Base-by-base conservation (phyloP, 202 grass and related monocot genomes). In the Hordeum pubiflorum region DNA sequence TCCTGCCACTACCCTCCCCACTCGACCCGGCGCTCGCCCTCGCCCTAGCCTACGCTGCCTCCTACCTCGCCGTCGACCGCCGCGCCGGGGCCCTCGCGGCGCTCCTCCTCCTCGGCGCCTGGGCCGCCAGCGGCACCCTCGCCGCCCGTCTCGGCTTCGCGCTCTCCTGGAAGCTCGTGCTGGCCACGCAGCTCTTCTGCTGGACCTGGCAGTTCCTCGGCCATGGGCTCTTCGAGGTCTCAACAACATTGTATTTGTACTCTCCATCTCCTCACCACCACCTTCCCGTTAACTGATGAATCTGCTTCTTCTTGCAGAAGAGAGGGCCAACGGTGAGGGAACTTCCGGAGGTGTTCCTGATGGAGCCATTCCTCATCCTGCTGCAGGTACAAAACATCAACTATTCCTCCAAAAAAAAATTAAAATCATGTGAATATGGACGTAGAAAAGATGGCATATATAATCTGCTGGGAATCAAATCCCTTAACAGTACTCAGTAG, bases 321-420 rank as follows among this genome's bases (percentile, higher is more conserved):
- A 90, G 81, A 61, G 90, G 90, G 44, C 92, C 92, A 13, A 81
- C 78, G 6, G 52, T 90, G 29, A 82, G 77, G 26, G 89, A 98
- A 4, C 84, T 98, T 52, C 86, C 89, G 2, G 79, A 85, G 82
- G 89, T 93, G 80, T 91, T 95, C 69, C 40, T 95, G 76, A 91
- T 98, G 95, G 90, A 93, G 27, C 92, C 95, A 63, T 98, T 98
- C 86, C 91, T 94, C 68, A 89, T 98, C 86, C 84, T 98, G 40
- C 72, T 98, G 4, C 84, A 91, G 88, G 95, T 91, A 89, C 41
- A 44, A 44, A 80, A 12, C 32, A 77, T 13, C 50, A 70, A 15
- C 6, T 1, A 10, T 38, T 20, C 3, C 24, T 33, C 4, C 32
- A 33, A 33, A 33, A 33, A 33, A 33, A 33, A 33, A 5, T 29